Evolutionary conservation across 139 green algal genomes (phyloP).

Genomic region (Astrephomene gubernaculifera): DNA sequence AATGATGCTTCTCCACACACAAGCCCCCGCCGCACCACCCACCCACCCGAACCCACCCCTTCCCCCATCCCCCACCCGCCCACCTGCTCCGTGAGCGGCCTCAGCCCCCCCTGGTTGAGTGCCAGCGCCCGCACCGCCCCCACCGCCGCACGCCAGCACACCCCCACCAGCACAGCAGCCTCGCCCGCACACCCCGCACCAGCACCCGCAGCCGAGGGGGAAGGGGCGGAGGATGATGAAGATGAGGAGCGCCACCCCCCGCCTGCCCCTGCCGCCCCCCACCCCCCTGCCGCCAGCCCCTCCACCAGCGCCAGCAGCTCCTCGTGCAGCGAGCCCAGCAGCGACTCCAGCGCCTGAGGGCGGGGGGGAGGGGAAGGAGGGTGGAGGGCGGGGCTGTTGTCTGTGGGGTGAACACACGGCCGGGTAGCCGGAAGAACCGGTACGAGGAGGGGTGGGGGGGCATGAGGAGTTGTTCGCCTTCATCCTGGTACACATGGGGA

Average conservation of each 20-base stretch:
- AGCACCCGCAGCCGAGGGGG: too few species aligned
- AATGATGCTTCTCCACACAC: too few species aligned
- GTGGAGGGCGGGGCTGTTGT: too few species aligned
- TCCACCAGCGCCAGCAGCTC: slow-evolving; percentile 45
- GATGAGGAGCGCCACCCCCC: too few species aligned
- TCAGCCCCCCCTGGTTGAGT: slow-evolving; percentile 51
- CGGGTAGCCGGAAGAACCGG: too few species aligned
- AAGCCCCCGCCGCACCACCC: not conserved
- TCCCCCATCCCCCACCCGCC: not conserved
- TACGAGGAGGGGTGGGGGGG: too few species aligned
- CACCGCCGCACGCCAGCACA: slow-evolving; percentile 41
- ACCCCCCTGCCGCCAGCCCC: not conserved
- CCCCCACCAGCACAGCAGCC: slow-evolving; percentile 1
- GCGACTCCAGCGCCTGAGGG: slow-evolving; percentile 24
- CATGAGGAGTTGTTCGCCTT: too few species aligned
- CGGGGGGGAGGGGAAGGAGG: too few species aligned
- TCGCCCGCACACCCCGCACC: too few species aligned
- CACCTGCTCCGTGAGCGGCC: slow-evolving; percentile 46
- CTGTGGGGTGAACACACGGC: too few species aligned
- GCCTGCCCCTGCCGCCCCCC: not conserved
- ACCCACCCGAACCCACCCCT: not conserved
- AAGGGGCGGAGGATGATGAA: too few species aligned
- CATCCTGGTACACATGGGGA: too few species aligned
- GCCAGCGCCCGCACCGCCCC: slow-evolving; percentile 47
- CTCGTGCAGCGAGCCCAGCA: slow-evolving; percentile 51